phyloP scores from a whole-genome alignment of 2,329 filamentous ascomycete species.

The Botrytis pseudocinerea region DNA sequence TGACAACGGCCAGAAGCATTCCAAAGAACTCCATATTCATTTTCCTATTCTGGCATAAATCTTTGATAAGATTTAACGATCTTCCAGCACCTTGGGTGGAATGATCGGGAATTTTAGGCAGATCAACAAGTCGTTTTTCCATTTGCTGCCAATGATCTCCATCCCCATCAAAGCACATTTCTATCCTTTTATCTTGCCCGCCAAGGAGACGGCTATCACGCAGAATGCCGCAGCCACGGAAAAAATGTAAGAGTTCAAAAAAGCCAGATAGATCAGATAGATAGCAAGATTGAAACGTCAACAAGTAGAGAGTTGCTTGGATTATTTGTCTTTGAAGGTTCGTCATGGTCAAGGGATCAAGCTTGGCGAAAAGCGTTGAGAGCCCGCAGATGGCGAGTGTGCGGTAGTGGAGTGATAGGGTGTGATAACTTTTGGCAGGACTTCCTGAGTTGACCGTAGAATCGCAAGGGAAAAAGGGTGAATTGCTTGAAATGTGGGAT shows the following conservation, averaged over 20 bases:
- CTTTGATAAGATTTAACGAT: background rate
- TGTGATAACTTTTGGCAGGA: background rate
- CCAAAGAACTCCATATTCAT: background rate
- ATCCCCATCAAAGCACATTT: background rate
- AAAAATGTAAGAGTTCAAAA: conserved; percentile 9
- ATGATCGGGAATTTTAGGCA: background rate
- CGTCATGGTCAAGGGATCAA: background rate
- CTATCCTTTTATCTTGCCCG: background rate
- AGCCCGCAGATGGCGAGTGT: background rate
- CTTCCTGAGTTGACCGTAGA: background rate
- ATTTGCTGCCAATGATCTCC: conserved; percentile 2
- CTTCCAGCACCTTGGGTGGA: background rate
- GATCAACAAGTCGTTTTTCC: background rate
- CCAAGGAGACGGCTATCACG: background rate
- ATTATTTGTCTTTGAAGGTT: background rate
- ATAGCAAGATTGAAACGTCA: conserved; percentile 12
- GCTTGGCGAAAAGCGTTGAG: background rate
- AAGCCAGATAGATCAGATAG: background rate
- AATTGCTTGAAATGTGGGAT: background rate
- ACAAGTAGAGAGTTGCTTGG: background rate
- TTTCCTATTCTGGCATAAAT: background rate
- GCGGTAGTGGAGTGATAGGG: background rate
- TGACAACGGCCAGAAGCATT: background rate
- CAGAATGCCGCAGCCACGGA: conserved; percentile 4
- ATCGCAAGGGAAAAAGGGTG: background rate